Conservation (phyloP, 2,329 filamentous ascomycete genomes). For the Pseudocercospora musae region DNA sequence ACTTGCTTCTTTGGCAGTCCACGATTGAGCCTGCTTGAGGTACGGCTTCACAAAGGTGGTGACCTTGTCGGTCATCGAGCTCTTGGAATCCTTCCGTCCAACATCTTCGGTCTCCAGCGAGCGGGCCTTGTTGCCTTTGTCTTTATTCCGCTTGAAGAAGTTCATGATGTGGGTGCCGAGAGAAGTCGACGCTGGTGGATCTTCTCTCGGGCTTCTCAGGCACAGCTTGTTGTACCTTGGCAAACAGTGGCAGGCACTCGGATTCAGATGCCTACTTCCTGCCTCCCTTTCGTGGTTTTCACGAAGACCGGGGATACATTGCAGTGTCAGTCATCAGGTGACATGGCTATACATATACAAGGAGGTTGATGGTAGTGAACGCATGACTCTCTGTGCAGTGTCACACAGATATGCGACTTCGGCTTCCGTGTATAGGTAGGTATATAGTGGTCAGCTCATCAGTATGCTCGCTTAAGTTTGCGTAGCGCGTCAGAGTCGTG, state of each 20-base stretch:
- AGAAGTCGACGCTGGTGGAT: not conserved
- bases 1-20: conserved; percentile 14
- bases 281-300: not conserved
- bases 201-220: not conserved
- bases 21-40: conserved; percentile 14
- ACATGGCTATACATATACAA: not conserved
- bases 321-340: not conserved
- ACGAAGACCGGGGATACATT: not conserved
- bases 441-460: not conserved
- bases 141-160: conserved; percentile 14
- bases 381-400: not conserved
- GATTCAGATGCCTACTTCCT: not conserved
- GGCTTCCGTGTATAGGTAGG: no score
- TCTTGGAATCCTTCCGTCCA: conserved; percentile 6
- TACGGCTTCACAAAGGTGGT: conserved; percentile 8
- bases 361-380: not conserved
- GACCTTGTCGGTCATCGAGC: conserved; percentile 13
- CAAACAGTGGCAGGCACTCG: not conserved
- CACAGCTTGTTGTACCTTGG: not conserved
- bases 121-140: not conserved
- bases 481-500: conserved; percentile 2
- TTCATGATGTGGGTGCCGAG: conserved; percentile 6
- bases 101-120: conserved; percentile 2
- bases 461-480: not conserved
- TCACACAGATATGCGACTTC: not conserved